phyloP scores from a whole-genome alignment of 352 stramenopile species.

The Pythium folliculosum region DNA sequence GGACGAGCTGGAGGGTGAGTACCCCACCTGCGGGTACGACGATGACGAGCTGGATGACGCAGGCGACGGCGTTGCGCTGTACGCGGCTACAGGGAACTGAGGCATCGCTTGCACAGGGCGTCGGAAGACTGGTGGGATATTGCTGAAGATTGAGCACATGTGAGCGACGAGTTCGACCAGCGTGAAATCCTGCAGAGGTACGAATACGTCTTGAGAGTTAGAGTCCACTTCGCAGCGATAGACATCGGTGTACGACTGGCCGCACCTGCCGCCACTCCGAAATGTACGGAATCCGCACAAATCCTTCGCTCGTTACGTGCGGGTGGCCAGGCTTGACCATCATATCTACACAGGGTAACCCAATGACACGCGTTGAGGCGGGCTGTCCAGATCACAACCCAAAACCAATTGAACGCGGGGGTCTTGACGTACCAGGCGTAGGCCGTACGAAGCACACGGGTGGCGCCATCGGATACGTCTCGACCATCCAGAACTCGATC shows the following conservation, averaged over 20 bases:
- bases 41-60: slow-evolving; percentile 22
- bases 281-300: slow-evolving; percentile 87
- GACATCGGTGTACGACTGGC: not conserved
- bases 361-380: not conserved
- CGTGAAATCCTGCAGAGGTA: slow-evolving; percentile 66
- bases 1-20: slow-evolving; percentile 9
- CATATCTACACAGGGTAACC: slow-evolving; percentile 47
- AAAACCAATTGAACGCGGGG: not conserved
- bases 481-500: slow-evolving; percentile 87
- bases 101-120: slow-evolving; percentile 50
- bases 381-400: not conserved
- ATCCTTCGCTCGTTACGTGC: slow-evolving; percentile 86
- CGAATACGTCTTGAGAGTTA: too few species aligned
- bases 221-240: too few species aligned
- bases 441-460: slow-evolving; percentile 88
- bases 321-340: slow-evolving; percentile 86
- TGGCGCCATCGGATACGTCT: slow-evolving; percentile 78
- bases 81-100: slow-evolving; percentile 20
- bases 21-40: slow-evolving; percentile 15
- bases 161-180: slow-evolving; percentile 84
- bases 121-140: slow-evolving; percentile 83
- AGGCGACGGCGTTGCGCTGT: slow-evolving; percentile 21
- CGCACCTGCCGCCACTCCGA: slow-evolving; percentile 68
- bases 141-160: slow-evolving; percentile 90
- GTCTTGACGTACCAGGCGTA: slow-evolving; percentile 45